Percentiles rank a stretch among this genome's conserved stretches.
Conservation (phyloP, 345 rosid species). For the Gossypium thurberi region DNA sequence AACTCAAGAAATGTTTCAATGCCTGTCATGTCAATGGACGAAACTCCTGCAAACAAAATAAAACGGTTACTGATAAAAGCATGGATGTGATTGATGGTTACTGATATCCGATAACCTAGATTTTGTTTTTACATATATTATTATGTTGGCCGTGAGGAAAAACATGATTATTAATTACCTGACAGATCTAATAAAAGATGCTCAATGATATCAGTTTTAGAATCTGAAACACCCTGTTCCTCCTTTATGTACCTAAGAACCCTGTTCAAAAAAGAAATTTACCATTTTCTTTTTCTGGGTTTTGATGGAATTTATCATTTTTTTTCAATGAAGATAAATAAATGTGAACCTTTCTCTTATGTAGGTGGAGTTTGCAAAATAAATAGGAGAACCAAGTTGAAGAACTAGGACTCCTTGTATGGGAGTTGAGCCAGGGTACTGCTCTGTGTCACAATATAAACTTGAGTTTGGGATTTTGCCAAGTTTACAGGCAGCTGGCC, state of each 20-base stretch:
- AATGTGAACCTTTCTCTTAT: conserved; percentile 57
- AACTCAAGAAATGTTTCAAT: conserved; percentile 56
- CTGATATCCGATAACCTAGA: not conserved
- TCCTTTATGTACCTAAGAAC: conserved; percentile 61
- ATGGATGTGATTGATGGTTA: not conserved
- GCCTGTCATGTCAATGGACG: conserved; percentile 71
- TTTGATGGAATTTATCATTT: not conserved
- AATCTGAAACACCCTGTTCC: conserved; percentile 24
- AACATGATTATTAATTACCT: conserved; percentile 26
- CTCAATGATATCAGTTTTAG: conserved; percentile 33
- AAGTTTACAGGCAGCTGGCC: conserved; percentile 72
- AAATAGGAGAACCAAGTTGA: conserved; percentile 83
- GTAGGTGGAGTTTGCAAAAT: conserved; percentile 69
- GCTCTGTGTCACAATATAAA: conserved; percentile 60
- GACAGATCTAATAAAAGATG: conserved; percentile 66
- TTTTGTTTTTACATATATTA: not conserved
- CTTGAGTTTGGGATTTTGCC: conserved; percentile 53
- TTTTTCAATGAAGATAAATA: not conserved
- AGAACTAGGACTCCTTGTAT: conserved; percentile 50
- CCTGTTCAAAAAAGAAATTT: conserved; percentile 22
- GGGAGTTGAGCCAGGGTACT: conserved; percentile 43
- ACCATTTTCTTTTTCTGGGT: not conserved
- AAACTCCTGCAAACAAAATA: conserved; percentile 41
- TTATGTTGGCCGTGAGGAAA: not conserved
- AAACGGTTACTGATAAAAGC: not conserved